phyloP scores from a whole-genome alignment of 306 rosid species.

The Prinsepia uniflora region DNA sequence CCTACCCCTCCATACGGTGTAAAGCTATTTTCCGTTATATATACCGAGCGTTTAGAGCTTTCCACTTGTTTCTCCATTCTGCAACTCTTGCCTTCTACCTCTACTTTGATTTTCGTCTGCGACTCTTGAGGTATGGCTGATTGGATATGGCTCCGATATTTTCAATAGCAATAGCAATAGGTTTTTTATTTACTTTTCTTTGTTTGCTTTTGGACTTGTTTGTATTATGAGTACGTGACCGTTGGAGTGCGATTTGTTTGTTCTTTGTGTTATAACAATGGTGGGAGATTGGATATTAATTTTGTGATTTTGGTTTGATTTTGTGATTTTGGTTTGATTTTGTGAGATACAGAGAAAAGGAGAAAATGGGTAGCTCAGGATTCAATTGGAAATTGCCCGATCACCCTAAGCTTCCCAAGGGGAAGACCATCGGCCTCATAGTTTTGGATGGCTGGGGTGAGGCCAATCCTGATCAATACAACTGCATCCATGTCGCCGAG shows the following conservation, averaged over 20 bases:
- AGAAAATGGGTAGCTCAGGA: conserved; percentile 63
- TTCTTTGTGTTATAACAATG: neutral
- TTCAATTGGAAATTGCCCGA: conserved; percentile 74
- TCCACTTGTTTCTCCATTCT: neutral
- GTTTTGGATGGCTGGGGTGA: conserved; percentile 99
- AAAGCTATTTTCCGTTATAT: neutral
- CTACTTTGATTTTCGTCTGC: neutral
- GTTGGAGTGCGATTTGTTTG: neutral
- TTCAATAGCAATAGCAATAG: neutral
- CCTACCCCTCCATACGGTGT: neutral
- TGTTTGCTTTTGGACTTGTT: neutral
- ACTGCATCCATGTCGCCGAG: conserved; percentile 83
- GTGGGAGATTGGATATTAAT: neutral
- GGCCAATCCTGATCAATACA: conserved; percentile 63
- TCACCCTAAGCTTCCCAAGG: conserved; percentile 98
- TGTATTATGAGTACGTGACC: neutral
- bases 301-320: neutral
- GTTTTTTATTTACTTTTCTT: neutral
- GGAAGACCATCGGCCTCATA: conserved; percentile 59
- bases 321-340: neutral
- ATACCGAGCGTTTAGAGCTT: neutral
- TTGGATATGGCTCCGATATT: neutral
- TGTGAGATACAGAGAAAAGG: neutral
- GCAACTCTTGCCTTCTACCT: neutral
- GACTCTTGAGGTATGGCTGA: neutral